phyloP scores from a whole-genome alignment of 2,329 filamentous ascomycete genomes.

The Didymellaceae sp. region DNA sequence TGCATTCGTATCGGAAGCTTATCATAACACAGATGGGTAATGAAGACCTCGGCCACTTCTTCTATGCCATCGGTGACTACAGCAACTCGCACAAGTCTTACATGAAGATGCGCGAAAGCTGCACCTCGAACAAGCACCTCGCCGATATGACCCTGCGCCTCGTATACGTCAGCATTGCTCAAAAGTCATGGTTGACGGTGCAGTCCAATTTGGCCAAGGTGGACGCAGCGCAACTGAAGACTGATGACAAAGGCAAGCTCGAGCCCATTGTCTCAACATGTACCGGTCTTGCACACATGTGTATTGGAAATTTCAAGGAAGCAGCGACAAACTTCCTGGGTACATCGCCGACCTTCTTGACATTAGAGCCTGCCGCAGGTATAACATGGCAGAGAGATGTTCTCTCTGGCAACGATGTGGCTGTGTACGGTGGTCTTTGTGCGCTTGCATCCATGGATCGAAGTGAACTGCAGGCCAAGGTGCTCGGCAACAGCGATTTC shows the following conservation, averaged over 20 bases:
- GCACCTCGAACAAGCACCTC: conserved; percentile 82
- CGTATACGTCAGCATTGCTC: conserved; percentile 76
- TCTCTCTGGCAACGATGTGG: conserved; percentile 83
- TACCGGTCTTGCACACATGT: conserved; percentile 67
- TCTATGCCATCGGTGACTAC: conserved; percentile 78
- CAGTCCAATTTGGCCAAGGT: conserved; percentile 65
- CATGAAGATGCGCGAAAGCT: conserved; percentile 86
- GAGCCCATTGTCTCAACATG: conserved; percentile 70
- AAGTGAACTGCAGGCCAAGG: conserved; percentile 72
- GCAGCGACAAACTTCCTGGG: conserved; percentile 76
- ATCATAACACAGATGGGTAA: conserved; percentile 78
- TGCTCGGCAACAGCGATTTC: conserved; percentile 87
- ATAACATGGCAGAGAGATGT: conserved; percentile 71
- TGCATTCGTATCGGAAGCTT: background rate
- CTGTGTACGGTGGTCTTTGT: conserved; percentile 88
- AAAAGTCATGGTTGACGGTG: conserved; percentile 77
- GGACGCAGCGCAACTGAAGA: conserved; percentile 59
- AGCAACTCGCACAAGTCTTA: conserved; percentile 77
- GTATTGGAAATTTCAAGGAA: conserved; percentile 63
- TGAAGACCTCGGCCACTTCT: conserved; percentile 86
- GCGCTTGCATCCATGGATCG: conserved; percentile 90
- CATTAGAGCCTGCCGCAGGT: conserved; percentile 51
- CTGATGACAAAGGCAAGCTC: conserved; percentile 64
- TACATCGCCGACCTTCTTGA: conserved; percentile 60
- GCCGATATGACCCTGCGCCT: conserved; percentile 81